Percentiles rank a stretch among this genome's conserved stretches.
phyloP scores from a whole-genome alignment of 2,329 filamentous ascomycete genomes.

The Venturia effusa region DNA sequence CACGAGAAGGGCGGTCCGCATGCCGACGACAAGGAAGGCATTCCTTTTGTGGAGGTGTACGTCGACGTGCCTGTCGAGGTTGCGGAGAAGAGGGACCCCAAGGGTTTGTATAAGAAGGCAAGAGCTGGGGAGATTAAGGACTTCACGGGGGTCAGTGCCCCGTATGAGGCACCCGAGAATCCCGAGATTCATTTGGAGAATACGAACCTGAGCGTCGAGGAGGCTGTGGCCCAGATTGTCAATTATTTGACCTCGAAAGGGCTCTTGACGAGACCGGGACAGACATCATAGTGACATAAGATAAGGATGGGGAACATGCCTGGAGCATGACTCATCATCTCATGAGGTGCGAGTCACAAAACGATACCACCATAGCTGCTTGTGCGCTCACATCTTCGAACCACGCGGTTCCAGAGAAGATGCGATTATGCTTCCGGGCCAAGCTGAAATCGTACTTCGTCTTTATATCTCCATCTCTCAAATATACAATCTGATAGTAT shows the following conservation, averaged over 20 bases:
- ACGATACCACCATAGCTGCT: no score
- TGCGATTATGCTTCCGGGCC: no score
- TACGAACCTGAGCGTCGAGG: conserved; percentile 72
- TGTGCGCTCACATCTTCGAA: no score
- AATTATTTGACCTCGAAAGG: conserved; percentile 65
- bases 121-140: conserved; percentile 89
- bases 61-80: conserved; percentile 86
- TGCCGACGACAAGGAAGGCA: conserved; percentile 46
- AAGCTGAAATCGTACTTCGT: no score
- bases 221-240: conserved; percentile 77
- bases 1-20: conserved; percentile 48
- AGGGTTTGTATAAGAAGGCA: conserved; percentile 97
- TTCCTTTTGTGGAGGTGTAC: conserved; percentile 89
- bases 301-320: no score
- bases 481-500: no score
- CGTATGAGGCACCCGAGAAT: conserved; percentile 80
- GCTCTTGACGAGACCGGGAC: conserved; percentile 34
- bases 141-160: conserved; percentile 90
- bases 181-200: conserved; percentile 84
- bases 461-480: no score
- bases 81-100: conserved; percentile 90
- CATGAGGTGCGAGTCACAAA: no score
- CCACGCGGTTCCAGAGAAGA: no score
- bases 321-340: no score
- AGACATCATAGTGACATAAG: background rate